Evolutionary conservation across 148 eudicot genomes (phyloP).

Genomic region (Cornus florida): DNA sequence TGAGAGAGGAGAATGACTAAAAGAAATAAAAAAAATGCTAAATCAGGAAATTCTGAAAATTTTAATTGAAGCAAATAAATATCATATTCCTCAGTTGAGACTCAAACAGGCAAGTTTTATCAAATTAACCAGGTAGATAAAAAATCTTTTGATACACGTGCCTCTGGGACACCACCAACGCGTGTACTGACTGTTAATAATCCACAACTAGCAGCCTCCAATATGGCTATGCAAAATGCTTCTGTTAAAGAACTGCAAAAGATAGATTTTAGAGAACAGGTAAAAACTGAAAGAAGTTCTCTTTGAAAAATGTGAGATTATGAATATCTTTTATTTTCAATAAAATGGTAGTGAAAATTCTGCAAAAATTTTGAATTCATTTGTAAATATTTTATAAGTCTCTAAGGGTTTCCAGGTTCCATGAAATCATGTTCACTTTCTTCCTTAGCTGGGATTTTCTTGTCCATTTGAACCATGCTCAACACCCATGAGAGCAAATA

Average conservation of each 20-base stretch:
- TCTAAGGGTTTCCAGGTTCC: neutral
- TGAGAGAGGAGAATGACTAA: slow-evolving; percentile 13
- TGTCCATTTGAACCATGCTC: neutral
- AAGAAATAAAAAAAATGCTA: neutral
- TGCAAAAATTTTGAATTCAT: neutral
- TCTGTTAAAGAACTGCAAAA: slow-evolving; percentile 86
- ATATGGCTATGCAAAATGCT: slow-evolving; percentile 97
- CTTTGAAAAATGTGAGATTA: neutral
- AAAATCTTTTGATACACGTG: slow-evolving; percentile 21
- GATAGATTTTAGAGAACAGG: slow-evolving; percentile 1
- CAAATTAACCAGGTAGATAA: slow-evolving; percentile 5
- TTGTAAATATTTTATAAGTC: neutral
- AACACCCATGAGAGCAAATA: neutral
- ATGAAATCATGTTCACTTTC: neutral
- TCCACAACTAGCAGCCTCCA: slow-evolving; percentile 99
- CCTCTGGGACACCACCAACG: slow-evolving; percentile 99
- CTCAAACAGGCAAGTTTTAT: neutral
- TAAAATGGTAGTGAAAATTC: neutral
- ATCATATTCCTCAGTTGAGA: neutral
- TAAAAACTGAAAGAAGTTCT: neutral
- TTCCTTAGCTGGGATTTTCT: neutral
- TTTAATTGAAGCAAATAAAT: neutral
- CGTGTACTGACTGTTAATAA: slow-evolving; percentile 92
- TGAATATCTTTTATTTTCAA: neutral
- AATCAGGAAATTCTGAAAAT: neutral